phyloP scores from a whole-genome alignment of 345 rosid species.

The Dipteronia dyeriana region DNA sequence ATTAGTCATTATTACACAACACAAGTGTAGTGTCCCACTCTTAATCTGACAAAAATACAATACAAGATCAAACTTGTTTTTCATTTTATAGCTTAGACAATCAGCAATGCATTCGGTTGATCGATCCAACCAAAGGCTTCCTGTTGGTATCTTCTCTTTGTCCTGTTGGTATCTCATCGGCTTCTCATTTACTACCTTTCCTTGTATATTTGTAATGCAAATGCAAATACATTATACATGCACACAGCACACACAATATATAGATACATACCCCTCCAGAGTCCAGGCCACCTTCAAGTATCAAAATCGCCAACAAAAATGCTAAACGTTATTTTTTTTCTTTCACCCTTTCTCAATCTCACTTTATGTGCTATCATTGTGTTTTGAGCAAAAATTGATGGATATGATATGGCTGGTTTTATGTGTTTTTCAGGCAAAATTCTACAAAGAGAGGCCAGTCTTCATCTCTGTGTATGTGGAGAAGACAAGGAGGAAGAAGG shows the following conservation, averaged over 20 bases:
- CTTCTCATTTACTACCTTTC: no score
- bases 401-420: neutral
- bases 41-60: no score
- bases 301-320: slow-evolving; percentile 29
- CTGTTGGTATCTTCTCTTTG: no score
- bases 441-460: slow-evolving; percentile 35
- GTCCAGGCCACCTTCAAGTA: neutral
- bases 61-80: no score
- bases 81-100: no score
- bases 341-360: neutral
- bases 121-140: neutral
- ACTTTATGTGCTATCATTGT: neutral
- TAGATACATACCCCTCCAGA: neutral
- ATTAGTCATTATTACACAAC: neutral
- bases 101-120: neutral
- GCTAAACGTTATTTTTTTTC: slow-evolving; percentile 20
- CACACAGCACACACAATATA: no score
- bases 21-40: neutral
- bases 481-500: slow-evolving; percentile 33
- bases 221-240: no score
- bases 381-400: neutral
- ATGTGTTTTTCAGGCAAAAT: slow-evolving; percentile 39
- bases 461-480: slow-evolving; percentile 41
- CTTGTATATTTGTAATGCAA: no score
- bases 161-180: no score